Conservation (phyloP, 352 stramenopile species). For the Phytophthora melonis region DNA sequence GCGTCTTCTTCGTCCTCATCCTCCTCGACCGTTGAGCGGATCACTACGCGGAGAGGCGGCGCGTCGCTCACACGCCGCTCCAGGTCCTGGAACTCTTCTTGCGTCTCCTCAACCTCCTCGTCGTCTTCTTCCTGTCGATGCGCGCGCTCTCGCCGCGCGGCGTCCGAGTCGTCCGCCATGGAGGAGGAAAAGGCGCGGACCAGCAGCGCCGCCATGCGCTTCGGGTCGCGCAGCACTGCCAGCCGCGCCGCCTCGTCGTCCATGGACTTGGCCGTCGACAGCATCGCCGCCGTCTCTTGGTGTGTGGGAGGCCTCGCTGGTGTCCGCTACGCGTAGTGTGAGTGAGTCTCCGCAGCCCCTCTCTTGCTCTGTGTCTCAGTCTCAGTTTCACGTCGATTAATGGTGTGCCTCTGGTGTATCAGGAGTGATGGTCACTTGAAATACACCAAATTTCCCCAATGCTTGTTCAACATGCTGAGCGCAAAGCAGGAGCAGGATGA, state of each 20-base stretch:
- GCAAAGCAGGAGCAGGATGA: slow-evolving; percentile 17
- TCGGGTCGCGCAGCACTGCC: slow-evolving; percentile 49
- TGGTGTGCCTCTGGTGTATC: slow-evolving; percentile 20
- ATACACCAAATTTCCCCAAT: not conserved
- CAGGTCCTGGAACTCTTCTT: slow-evolving; percentile 41
- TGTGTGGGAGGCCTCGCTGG: not conserved
- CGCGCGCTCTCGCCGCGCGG: slow-evolving; percentile 5
- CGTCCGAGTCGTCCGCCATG: slow-evolving; percentile 22
- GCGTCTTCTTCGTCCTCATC: slow-evolving; percentile 63
- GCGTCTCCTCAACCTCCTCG: slow-evolving; percentile 43
- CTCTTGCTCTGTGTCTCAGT: slow-evolving; percentile 8
- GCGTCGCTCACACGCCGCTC: slow-evolving; percentile 17
- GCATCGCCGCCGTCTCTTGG: slow-evolving; percentile 21
- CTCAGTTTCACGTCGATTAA: slow-evolving; percentile 30
- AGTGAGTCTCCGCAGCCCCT: not conserved
- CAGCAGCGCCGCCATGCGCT: slow-evolving; percentile 56
- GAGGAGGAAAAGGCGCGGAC: slow-evolving; percentile 50
- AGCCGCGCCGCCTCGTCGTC: slow-evolving; percentile 39
- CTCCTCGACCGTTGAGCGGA: slow-evolving; percentile 13
- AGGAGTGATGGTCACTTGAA: slow-evolving; percentile 22
- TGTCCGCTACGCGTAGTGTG: not conserved
- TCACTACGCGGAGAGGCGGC: slow-evolving; percentile 27
- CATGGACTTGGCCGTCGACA: slow-evolving; percentile 51
- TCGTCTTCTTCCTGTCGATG: slow-evolving; percentile 34
- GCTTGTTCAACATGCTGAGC: slow-evolving; percentile 4